phyloP scores from a whole-genome alignment of 345 rosid genomes.

The Angophora floribunda region DNA sequence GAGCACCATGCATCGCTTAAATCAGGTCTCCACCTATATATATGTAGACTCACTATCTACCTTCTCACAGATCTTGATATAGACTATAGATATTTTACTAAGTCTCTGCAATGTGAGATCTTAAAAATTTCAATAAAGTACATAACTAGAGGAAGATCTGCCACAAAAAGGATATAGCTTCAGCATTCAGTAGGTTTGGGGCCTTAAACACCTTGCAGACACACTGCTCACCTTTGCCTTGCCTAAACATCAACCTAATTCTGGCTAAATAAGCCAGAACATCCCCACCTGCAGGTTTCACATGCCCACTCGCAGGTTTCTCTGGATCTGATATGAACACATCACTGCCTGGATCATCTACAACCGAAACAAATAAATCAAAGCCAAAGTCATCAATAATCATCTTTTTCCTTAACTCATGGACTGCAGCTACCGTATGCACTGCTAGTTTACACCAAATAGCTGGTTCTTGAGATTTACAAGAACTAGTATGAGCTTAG shows the following conservation, averaged over 20 bases:
- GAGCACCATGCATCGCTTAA: not conserved
- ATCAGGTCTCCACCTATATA: no score
- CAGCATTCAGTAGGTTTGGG: constrained; percentile 84
- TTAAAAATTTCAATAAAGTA: no score
- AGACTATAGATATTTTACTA: no score
- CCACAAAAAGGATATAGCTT: constrained; percentile 64
- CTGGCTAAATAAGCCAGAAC: constrained; percentile 86
- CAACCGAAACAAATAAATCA: constrained; percentile 35
- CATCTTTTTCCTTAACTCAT: not conserved
- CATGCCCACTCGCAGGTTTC: constrained; percentile 86
- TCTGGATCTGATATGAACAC: constrained; percentile 75
- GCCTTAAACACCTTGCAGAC: constrained; percentile 92
- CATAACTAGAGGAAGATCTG: no score
- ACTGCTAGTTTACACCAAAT: not conserved
- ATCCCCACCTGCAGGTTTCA: constrained; percentile 50
- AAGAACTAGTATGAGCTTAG: not conserved
- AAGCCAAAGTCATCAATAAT: not conserved
- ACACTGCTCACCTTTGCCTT: constrained; percentile 87
- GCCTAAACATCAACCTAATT: constrained; percentile 78
- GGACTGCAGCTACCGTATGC: not conserved
- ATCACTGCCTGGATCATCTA: constrained; percentile 87
- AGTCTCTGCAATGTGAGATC: no score
- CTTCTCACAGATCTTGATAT: no score
- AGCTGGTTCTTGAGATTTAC: not conserved
- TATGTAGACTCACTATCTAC: not conserved